phyloP scores from a whole-genome alignment of 108 stramenopile genomes.

The Nitzschia inconspicua region DNA sequence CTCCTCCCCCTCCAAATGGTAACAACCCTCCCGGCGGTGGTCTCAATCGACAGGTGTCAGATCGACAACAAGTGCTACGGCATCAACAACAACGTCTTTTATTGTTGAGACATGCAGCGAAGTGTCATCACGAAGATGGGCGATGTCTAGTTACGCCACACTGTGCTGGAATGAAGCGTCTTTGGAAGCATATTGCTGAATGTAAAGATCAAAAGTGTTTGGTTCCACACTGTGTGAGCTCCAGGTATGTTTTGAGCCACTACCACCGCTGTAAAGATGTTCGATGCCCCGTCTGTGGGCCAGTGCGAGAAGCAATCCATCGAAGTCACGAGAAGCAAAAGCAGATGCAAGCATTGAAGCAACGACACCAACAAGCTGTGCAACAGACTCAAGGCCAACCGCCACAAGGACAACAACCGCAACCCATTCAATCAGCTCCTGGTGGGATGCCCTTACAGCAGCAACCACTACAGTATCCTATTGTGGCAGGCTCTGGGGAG shows the following conservation, averaged over 20 bases:
- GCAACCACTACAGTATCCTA: constrained; percentile 21
- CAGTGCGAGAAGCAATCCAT: constrained; percentile 97
- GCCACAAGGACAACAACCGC: constrained; percentile 18
- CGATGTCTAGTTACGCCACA: constrained; percentile 96
- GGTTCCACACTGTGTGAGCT: constrained; percentile 96
- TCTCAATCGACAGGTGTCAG: constrained; percentile 49
- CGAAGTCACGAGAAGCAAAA: constrained; percentile 92
- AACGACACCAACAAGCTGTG: constrained; percentile 71
- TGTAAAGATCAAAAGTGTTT: constrained; percentile 97
- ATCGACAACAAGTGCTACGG: constrained; percentile 92
- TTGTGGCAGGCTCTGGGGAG: constrained; percentile 8
- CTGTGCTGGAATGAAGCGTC: constrained; percentile 96
- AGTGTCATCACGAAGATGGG: constrained; percentile 94
- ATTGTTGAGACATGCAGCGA: constrained; percentile 96
- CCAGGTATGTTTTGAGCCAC: constrained; percentile 97
- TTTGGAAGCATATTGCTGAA: constrained; percentile 98
- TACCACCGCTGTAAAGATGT: constrained; percentile 97
- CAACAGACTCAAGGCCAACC: constrained; percentile 35
- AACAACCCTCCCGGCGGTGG: constrained; percentile 7
- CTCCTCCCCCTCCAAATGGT: constrained; percentile 29
- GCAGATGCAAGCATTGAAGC: constrained; percentile 86
- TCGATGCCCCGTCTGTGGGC: constrained; percentile 97
- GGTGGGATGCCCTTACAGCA: constrained; percentile 25
- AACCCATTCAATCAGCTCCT: constrained; percentile 11
- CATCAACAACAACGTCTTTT: constrained; percentile 99